Percentiles rank a stretch among this genome's conserved stretches.
phyloP scores from a whole-genome alignment of 2,329 filamentous ascomycete genomes.

The Fusarium beomiforme region DNA sequence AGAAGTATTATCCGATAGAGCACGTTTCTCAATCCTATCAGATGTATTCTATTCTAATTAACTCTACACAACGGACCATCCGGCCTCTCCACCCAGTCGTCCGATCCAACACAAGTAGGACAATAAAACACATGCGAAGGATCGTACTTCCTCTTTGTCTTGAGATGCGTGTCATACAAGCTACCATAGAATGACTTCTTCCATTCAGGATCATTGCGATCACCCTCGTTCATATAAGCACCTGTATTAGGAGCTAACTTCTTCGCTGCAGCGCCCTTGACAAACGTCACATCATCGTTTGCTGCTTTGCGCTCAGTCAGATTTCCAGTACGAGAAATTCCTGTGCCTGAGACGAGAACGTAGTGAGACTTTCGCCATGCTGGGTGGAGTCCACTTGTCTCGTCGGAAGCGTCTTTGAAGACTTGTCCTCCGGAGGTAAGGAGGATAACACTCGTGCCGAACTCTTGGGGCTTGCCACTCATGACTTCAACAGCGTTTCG shows the following conservation, averaged over 20 bases:
- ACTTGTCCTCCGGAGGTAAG: constrained; percentile 24
- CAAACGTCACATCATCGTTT: constrained; percentile 5
- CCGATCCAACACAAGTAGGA: constrained; percentile 29
- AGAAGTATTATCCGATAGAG: not conserved
- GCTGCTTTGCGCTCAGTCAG: constrained; percentile 5
- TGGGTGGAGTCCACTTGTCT: not conserved
- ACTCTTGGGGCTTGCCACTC: constrained; percentile 16
- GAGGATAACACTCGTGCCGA: constrained; percentile 19
- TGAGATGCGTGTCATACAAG: constrained; percentile 3
- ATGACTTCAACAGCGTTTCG: constrained; percentile 16
- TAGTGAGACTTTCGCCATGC: constrained; percentile 27
- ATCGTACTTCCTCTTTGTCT: constrained; percentile 25
- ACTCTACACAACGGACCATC: constrained; percentile 18
- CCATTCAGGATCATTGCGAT: constrained; percentile 26
- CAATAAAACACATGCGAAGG: constrained; percentile 26
- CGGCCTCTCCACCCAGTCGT: constrained; percentile 8
- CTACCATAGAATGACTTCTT: constrained; percentile 10
- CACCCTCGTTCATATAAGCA: constrained; percentile 25
- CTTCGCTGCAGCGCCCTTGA: constrained; percentile 23
- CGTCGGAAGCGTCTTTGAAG: constrained; percentile 18
- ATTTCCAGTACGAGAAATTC: not conserved
- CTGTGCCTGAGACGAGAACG: not conserved
- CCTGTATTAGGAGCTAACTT: constrained; percentile 25
- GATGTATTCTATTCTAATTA: not conserved
- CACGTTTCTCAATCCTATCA: not conserved